Evolutionary conservation across 2,329 filamentous ascomycete species (phyloP).

Genomic region (Colletotrichum tabaci): DNA sequence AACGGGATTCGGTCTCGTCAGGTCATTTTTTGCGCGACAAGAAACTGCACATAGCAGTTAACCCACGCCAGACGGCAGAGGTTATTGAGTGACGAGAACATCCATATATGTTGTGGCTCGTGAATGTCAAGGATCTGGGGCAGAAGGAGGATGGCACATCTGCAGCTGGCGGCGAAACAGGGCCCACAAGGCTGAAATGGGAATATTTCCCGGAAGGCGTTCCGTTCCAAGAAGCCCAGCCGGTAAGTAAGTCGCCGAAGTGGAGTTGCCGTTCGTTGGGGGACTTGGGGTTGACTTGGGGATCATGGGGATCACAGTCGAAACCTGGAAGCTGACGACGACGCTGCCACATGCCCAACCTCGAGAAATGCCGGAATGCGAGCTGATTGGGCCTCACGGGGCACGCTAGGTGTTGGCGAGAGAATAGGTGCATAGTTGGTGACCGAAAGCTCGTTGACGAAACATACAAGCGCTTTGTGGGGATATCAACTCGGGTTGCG

Average conservation of each 20-base stretch:
- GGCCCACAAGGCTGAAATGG: conserved; percentile 40
- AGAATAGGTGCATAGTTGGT: too few relatives aligned
- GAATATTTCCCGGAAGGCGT: conserved; percentile 5
- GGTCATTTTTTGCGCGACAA: too few relatives aligned
- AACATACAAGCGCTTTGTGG: too few relatives aligned
- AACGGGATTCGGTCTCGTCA: too few relatives aligned
- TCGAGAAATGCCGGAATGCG: background rate
- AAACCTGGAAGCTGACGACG: conserved; percentile 23
- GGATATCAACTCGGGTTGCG: too few relatives aligned
- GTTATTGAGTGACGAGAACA: background rate
- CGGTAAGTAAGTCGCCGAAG: conserved; percentile 30
- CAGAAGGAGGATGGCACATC: background rate
- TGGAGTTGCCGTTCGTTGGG: conserved; percentile 10
- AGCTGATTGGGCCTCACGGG: background rate
- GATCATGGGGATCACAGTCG: background rate
- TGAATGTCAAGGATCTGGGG: background rate
- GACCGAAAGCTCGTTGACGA: too few relatives aligned
- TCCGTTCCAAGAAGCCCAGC: conserved; percentile 32
- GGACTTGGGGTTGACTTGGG: background rate
- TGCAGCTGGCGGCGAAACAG: conserved; percentile 3
- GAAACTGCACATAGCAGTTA: too few relatives aligned
- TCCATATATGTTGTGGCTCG: too few relatives aligned
- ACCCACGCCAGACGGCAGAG: background rate
- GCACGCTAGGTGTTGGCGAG: background rate
- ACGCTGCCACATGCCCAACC: conserved; percentile 18